Conservation (phyloP, 139 green algal species). For the Raphidocelis subcapitata region DNA sequence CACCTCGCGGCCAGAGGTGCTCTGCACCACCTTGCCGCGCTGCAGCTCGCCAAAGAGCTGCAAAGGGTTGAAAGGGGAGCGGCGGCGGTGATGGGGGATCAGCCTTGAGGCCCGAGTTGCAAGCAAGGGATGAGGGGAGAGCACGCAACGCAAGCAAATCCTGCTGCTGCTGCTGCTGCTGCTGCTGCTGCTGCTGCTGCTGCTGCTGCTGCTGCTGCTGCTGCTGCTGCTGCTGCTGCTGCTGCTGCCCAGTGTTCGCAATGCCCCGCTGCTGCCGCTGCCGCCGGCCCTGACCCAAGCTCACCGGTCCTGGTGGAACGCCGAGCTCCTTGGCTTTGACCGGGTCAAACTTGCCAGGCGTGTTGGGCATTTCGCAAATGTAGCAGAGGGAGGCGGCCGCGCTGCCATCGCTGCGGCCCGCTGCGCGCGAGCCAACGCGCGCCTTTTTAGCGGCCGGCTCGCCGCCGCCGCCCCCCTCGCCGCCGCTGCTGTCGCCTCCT, state of each 20-base stretch:
- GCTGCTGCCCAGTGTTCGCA: not conserved
- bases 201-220: not conserved
- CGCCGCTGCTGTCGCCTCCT: too few relatives aligned
- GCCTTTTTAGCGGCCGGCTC: too few relatives aligned
- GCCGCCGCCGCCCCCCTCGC: too few relatives aligned
- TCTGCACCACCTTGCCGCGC: constrained; percentile 61
- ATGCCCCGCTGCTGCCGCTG: not conserved
- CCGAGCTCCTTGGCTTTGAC: too few relatives aligned
- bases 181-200: not conserved
- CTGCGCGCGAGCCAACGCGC: too few relatives aligned
- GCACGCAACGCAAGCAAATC: not conserved
- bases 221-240: not conserved
- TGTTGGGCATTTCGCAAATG: too few relatives aligned
- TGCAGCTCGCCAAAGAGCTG: constrained; percentile 76
- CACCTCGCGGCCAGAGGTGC: constrained; percentile 49
- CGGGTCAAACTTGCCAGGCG: too few relatives aligned
- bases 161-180: not conserved
- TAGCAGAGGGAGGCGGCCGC: too few relatives aligned
- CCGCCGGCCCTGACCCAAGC: not conserved
- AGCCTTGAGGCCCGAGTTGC: not conserved
- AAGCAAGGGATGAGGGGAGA: not conserved
- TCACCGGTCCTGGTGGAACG: too few relatives aligned
- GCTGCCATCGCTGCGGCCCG: too few relatives aligned
- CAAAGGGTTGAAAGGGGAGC: not conserved
- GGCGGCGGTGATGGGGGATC: not conserved